A percentile compares a stretch with the other conserved stretches of the same genome.
These are phyloP conservation scores for Periconia sp. DNA, from an alignment of 2,329 filamentous ascomycete genomes.

Conservation along the genomic window DNA sequence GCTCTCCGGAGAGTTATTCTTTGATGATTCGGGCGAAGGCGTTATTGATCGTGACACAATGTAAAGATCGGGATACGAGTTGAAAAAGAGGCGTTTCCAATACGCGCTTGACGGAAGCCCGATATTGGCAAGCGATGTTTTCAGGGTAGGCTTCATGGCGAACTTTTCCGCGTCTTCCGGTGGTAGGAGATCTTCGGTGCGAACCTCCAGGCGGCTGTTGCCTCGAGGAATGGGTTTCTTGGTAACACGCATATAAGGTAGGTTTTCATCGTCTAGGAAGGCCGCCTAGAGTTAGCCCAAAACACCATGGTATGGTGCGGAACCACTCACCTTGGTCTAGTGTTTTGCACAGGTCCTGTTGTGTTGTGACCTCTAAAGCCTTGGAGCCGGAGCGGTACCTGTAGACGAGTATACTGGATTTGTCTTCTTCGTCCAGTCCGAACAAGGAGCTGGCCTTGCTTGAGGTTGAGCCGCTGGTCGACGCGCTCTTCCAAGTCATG, in stretches of 20 bases:
- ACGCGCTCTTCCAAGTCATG: conserved; percentile 49
- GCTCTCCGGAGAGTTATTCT: conserved; percentile 41
- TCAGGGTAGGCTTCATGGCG: conserved; percentile 49
- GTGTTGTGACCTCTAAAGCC: conserved; percentile 45
- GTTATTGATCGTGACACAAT: conserved; percentile 49
- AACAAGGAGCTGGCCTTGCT: conserved; percentile 47
- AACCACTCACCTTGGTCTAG: conserved; percentile 38
- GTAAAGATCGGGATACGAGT: conserved; percentile 52
- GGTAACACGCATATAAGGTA: conserved; percentile 47
- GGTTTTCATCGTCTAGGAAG: conserved; percentile 40
- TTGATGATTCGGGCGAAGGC: conserved; percentile 37
- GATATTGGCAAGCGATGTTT: conserved; percentile 51
- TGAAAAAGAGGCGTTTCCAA: conserved; percentile 50
- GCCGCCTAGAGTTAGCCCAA: conserved; percentile 20
- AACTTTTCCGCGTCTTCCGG: conserved; percentile 40
- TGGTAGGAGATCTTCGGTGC: conserved; percentile 47
- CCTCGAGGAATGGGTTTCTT: conserved; percentile 50
- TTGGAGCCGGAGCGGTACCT: conserved; percentile 45
- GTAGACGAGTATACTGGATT: conserved; percentile 49
- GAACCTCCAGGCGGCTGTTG: conserved; percentile 50
- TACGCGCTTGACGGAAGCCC: conserved; percentile 49
- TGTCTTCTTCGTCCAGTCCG: conserved; percentile 47
- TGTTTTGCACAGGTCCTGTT: conserved; percentile 47
- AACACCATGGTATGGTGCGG: not conserved
- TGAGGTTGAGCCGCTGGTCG: conserved; percentile 41